phyloP scores from a whole-genome alignment of 768 basidiomycete species.

The Macrolepiota albuminosa region DNA sequence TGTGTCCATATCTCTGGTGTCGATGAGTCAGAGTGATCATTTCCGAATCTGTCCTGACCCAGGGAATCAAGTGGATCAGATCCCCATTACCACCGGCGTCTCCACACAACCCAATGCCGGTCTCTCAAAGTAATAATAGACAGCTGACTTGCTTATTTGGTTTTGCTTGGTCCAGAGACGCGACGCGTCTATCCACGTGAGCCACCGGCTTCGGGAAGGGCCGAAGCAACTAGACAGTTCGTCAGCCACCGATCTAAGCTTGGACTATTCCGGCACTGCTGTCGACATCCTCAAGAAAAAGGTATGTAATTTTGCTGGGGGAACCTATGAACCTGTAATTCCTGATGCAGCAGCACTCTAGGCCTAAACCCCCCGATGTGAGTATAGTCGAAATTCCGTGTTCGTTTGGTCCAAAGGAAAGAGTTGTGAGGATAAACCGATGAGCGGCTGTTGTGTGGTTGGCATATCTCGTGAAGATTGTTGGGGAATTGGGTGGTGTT shows the following conservation, averaged over 20 bases:
- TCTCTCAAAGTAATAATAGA: background rate
- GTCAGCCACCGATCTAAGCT: constrained; percentile 27
- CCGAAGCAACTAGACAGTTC: constrained; percentile 35
- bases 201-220: constrained; percentile 16
- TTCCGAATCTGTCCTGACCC: too few species aligned
- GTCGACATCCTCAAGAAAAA: constrained; percentile 55
- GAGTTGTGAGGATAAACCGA: constrained; percentile 1
- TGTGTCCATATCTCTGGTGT: background rate
- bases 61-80: too few species aligned
- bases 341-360: constrained; percentile 6
- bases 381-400: constrained; percentile 17
- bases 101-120: background rate
- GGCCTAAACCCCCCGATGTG: constrained; percentile 25
- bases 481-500: background rate
- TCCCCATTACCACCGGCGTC: background rate
- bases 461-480: background rate
- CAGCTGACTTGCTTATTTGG: background rate
- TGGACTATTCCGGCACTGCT: constrained; percentile 38
- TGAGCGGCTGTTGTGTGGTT: background rate
- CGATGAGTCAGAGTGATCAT: background rate
- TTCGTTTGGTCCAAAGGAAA: background rate
- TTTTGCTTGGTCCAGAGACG: background rate
- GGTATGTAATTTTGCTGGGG: constrained; percentile 12
- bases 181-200: constrained; percentile 10
- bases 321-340: constrained; percentile 1